A percentile compares a stretch with the other conserved stretches of the same genome.
Evolutionary conservation across 345 rosid genomes (phyloP).

Genomic region (Gossypium arboreum): DNA sequence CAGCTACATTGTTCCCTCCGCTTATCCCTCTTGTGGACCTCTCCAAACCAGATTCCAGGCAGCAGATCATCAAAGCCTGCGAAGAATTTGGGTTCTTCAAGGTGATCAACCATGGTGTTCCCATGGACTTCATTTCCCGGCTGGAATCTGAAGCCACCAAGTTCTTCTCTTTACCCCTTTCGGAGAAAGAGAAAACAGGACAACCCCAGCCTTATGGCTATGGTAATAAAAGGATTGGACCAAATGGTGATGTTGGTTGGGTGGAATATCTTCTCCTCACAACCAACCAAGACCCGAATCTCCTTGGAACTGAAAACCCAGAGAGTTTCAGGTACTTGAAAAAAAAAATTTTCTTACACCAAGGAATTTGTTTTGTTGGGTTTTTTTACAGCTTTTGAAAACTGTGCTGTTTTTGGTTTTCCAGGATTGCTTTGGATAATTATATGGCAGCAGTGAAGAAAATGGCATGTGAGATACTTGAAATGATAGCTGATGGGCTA

Average conservation of each 20-base stretch:
- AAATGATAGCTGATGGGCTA: constrained; percentile 70
- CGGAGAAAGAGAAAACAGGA: constrained; percentile 50
- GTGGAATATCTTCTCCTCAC: constrained; percentile 63
- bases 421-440: constrained; percentile 53
- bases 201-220: constrained; percentile 74
- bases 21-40: constrained; percentile 42
- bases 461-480: constrained; percentile 64
- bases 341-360: background rate
- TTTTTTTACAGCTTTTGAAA: constrained; percentile 1
- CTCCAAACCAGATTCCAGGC: constrained; percentile 35
- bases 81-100: constrained; percentile 78
- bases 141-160: constrained; percentile 48
- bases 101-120: constrained; percentile 70
- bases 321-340: constrained; percentile 43
- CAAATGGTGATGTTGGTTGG: constrained; percentile 77
- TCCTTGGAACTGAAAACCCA: constrained; percentile 26
- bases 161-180: constrained; percentile 58
- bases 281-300: constrained; percentile 31
- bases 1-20: constrained; percentile 15
- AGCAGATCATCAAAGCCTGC: constrained; percentile 38
- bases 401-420: background rate
- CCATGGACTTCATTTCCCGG: constrained; percentile 40
- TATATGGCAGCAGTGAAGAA: constrained; percentile 52
- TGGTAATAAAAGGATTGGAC: constrained; percentile 64
- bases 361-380: background rate